A percentile compares a stretch with the other conserved stretches of the same genome.
These are phyloP conservation scores for Pleurotus pulmonarius DNA, from an alignment of 768 basidiomycete species.

Conservation along the genomic window DNA sequence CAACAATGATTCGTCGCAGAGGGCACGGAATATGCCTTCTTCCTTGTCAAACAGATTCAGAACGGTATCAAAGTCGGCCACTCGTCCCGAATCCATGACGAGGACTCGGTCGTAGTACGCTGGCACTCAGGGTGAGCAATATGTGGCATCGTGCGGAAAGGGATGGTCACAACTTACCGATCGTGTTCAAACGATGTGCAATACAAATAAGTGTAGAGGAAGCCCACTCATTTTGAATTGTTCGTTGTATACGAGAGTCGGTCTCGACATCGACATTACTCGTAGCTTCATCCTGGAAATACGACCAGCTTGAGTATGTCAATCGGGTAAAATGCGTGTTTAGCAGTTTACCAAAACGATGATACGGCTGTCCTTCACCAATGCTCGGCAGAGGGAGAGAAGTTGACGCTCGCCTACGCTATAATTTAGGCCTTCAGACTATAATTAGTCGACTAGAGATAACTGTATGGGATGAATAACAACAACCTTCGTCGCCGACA, in stretches of 20 bases:
- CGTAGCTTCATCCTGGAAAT: not conserved
- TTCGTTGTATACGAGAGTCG: slow-evolving; percentile 55
- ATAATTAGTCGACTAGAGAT: not conserved
- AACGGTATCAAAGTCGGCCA: slow-evolving; percentile 74
- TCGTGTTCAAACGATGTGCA: slow-evolving; percentile 57
- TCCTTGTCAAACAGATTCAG: slow-evolving; percentile 56
- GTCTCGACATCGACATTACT: slow-evolving; percentile 52
- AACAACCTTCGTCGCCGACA: slow-evolving; percentile 67
- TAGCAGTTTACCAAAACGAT: slow-evolving; percentile 42
- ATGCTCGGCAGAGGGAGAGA: slow-evolving; percentile 54
- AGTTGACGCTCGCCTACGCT: slow-evolving; percentile 65
- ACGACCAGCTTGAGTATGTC: not conserved
- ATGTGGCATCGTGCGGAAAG: no score
- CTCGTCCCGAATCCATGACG: slow-evolving; percentile 65
- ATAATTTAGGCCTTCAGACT: slow-evolving; percentile 48
- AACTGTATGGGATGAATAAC: no score
- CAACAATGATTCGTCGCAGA: slow-evolving; percentile 63
- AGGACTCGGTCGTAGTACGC: slow-evolving; percentile 66
- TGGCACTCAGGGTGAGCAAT: slow-evolving; percentile 12
- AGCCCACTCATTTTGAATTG: slow-evolving; percentile 59
- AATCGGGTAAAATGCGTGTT: not conserved
- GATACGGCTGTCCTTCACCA: slow-evolving; percentile 59
- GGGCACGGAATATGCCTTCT: slow-evolving; percentile 62
- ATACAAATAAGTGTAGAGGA: slow-evolving; percentile 51
- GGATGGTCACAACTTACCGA: slow-evolving; percentile 41